A percentile compares a stretch with the other conserved stretches of the same genome.
phyloP scores from a whole-genome alignment of 1,284 basidiomycete species.

The Cryptococcus amylolentus region DNA sequence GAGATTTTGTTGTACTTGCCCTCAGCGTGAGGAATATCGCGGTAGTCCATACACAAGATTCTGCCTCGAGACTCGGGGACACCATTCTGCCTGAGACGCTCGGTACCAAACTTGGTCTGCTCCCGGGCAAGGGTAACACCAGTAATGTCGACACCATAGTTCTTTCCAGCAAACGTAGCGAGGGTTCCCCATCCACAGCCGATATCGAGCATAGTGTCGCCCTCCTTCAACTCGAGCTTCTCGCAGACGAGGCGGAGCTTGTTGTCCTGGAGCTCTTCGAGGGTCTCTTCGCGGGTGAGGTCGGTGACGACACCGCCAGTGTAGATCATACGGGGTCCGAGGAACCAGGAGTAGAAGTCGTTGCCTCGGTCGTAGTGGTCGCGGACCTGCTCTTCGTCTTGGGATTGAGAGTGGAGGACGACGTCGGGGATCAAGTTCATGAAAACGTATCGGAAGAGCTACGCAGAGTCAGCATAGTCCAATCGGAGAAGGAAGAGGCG shows the following conservation, averaged over 20 bases:
- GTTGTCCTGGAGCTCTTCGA: slow-evolving; percentile 98
- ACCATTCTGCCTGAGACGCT: slow-evolving; percentile 79
- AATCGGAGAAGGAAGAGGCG: slow-evolving; percentile 5
- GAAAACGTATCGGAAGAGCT: slow-evolving; percentile 93
- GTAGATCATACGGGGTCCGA: slow-evolving; percentile 62
- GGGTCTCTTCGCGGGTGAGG: slow-evolving; percentile 70
- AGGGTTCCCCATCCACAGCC: slow-evolving; percentile 99
- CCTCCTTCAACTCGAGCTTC: slow-evolving; percentile 82
- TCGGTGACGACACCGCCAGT: slow-evolving; percentile 86
- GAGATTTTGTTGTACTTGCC: slow-evolving; percentile 92
- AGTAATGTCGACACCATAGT: slow-evolving; percentile 90
- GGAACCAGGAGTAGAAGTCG: slow-evolving; percentile 85
- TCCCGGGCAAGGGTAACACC: slow-evolving; percentile 89
- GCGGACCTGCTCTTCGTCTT: slow-evolving; percentile 94
- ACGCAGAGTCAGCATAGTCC: slow-evolving; percentile 16
- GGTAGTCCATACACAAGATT: slow-evolving; percentile 91
- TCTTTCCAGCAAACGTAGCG: slow-evolving; percentile 90
- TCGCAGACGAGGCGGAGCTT: slow-evolving; percentile 92
- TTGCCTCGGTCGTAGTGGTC: slow-evolving; percentile 97
- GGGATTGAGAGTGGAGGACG: slow-evolving; percentile 79
- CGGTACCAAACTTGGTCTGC: slow-evolving; percentile 88
- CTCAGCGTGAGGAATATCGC: slow-evolving; percentile 78
- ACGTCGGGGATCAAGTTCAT: slow-evolving; percentile 87
- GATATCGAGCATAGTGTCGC: slow-evolving; percentile 78
- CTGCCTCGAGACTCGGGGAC: slow-evolving; percentile 72